These are phyloP conservation scores for Warburgia ugandensis DNA, from an alignment of 164 flowering plant genomes.

Conservation along the genomic window DNA sequence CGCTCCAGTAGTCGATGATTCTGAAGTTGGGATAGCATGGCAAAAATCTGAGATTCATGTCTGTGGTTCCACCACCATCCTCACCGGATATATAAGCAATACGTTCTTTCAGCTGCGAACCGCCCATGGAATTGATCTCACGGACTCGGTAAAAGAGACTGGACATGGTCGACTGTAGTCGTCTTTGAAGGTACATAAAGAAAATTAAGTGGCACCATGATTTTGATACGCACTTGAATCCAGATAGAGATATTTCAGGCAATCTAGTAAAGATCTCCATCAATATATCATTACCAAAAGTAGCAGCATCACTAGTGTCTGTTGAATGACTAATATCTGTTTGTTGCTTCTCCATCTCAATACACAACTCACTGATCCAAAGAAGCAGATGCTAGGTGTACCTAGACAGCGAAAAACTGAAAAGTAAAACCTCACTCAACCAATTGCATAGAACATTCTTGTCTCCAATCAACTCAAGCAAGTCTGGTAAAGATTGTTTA, in stretches of 20 bases:
- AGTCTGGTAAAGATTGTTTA: too few relatives aligned
- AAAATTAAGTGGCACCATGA: background rate
- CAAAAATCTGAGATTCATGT: constrained; percentile 1
- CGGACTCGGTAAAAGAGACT: background rate
- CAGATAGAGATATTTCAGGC: background rate
- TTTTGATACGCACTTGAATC: background rate
- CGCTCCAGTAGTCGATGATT: background rate
- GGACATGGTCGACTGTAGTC: background rate
- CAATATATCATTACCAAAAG: background rate
- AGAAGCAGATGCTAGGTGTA: too few relatives aligned
- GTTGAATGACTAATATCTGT: too few relatives aligned
- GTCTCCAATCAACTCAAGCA: too few relatives aligned
- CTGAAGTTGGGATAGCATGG: background rate
- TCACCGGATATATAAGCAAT: background rate
- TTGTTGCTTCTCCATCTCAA: too few relatives aligned
- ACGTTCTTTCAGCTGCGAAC: background rate
- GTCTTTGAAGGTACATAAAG: background rate
- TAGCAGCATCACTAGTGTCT: too few relatives aligned
- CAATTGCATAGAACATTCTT: too few relatives aligned
- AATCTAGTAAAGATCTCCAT: background rate
- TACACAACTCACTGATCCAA: too few relatives aligned
- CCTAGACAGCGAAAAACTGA: too few relatives aligned
- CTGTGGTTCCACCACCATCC: background rate
- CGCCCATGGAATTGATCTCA: background rate
- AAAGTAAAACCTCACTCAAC: too few relatives aligned